Evolutionary conservation across 2,329 filamentous ascomycete genomes (phyloP), one percentile per base, ranked within the genome.

Genomic region (Ceratocystis ficicola): DNA sequence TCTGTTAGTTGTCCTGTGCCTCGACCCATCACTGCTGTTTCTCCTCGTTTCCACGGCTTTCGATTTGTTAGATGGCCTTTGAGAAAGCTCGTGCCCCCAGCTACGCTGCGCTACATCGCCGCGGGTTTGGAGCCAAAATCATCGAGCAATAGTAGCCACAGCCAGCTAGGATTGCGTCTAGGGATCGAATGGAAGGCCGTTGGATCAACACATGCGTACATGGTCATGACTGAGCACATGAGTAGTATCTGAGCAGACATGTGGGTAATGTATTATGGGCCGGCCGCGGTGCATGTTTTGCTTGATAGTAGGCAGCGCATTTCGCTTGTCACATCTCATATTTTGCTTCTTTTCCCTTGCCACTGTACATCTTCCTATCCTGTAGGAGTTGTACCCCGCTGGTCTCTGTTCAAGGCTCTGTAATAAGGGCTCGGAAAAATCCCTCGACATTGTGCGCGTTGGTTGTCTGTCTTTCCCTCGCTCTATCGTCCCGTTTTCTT

Each of bases 281-380:
- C 22, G 52, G 22, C 36, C 28, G 22, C 28, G 20, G 17, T 28
- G 12, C 25, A 25, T 20, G 5, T 55, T 55, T 22, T 22, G 8
- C 36, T 48, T 32, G 36, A 41, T 15, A 3, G 36, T 15, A 41
- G 36, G 36, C 36, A 41, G 36, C 10, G 36, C 36, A 41, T 41
- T 41, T 41, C 36, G 15, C 41, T 5, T 17, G 30, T 63, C 61
- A 63, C 61, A 63, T 63, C 22, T 63, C 61, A 63, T 15, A 63
- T 63, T 63, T 46, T 63, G 41, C 20, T 17, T 20, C 10, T 48
- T 46, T 50, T 22, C 8, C 41, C 44, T 63, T 63, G 25, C 25
- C 32, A 30, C 36, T 44, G 41, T 12, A 57, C 52, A 32, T 57
- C 52, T 57, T 57, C 52, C 52, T 57, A 57, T 32, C 52, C 20